phyloP scores from a whole-genome alignment of 129 eudicot species.

The Helichrysum umbraculigerum region DNA sequence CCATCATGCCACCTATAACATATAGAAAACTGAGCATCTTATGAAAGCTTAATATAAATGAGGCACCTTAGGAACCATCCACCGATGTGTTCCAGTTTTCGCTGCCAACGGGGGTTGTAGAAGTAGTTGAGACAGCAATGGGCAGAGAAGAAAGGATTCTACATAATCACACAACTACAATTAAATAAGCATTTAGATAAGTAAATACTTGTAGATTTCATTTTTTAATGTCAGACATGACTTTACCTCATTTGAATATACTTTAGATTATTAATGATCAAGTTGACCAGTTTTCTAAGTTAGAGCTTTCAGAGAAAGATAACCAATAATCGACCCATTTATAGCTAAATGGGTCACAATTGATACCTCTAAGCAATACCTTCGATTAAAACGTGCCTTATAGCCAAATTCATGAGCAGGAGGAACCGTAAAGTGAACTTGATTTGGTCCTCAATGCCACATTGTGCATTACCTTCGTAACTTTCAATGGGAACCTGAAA shows the following conservation, averaged over 20 bases:
- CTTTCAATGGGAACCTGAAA: slow-evolving; percentile 79
- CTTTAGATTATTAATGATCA: not conserved
- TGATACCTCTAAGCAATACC: not conserved
- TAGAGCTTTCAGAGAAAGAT: not conserved
- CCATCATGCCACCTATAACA: no score
- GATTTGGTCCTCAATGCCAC: slow-evolving; percentile 92
- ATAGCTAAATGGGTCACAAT: slow-evolving; percentile 6
- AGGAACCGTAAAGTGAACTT: slow-evolving; percentile 48
- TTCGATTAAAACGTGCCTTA: slow-evolving; percentile 47
- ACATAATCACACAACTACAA: no score
- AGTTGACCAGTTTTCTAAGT: not conserved
- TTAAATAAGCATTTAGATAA: no score
- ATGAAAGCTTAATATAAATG: no score
- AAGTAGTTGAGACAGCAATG: no score
- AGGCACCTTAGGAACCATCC: no score
- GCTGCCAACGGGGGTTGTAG: no score
- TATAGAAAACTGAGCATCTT: no score
- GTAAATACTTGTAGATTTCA: no score
- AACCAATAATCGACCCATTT: not conserved
- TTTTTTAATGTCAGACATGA: not conserved
- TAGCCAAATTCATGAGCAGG: slow-evolving; percentile 39
- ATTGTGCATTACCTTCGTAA: slow-evolving; percentile 90
- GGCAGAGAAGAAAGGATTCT: no score
- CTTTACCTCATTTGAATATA: slow-evolving; percentile 43
- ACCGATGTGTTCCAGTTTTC: no score